Base-by-base conservation (phyloP, 2,329 filamentous ascomycete species). In the Hypocrella siamensis region DNA sequence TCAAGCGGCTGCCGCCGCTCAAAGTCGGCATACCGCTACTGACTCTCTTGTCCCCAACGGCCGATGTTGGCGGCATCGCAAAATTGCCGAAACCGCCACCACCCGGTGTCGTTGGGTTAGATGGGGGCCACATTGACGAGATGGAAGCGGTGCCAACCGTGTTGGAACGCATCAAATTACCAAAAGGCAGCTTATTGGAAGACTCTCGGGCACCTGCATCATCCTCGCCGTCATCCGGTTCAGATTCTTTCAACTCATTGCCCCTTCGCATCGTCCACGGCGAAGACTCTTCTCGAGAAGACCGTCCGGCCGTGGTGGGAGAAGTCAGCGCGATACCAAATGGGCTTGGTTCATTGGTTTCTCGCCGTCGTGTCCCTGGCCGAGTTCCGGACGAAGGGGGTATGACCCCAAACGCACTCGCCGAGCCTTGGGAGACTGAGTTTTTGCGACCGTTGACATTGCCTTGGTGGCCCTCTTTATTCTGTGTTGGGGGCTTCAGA, bases 81-180 rank as follows among this genome's bases (percentile, higher is more conserved):
- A 96, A 96, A 46, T 76, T 90, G 9, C 88, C 88, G 55, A 98
- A 98, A 16, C 77, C 85, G 6, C 76, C 68, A 43, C 81, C 73
- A 43, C 81, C 73, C 10, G 72, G 68, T 27, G 76, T 67, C 31
- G 63, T 64, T 33, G 71, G 70, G 16, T 71, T 65, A 11, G 70
- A 51, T 4, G 53, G 44, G 15, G 54, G 51, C 56, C 56, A 60
- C 7, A 56, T 65, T 11, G 51, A 45, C 16, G 58, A 60, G 39
- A 68, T 61, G 4, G 51, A 57, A 2, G 58, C 45, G 19, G 52
- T 56, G n/a, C 63, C 61, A 6, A 58, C 55, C 19, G 69, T 72
- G 40, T 67, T 74, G 43, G 58, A 64, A 24, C 73, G 66, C 38
- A 66, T 54, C 37, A 74, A 46, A 10, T 57, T 57, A 17, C 59